Base-by-base conservation (phyloP, 148 eudicot genomes). In the Cornus florida region DNA sequence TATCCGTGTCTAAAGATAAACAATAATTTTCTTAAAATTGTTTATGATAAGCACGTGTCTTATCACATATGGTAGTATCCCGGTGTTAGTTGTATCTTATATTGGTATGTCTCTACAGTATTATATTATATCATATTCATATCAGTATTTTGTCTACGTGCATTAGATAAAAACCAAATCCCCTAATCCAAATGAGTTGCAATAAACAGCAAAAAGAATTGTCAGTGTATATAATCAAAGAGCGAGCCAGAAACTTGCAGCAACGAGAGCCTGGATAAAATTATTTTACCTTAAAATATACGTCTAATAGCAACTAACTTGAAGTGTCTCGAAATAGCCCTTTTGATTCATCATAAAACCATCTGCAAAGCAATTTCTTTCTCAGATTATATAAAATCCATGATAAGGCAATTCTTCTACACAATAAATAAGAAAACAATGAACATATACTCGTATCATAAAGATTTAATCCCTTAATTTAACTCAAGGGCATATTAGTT, bases 291-390 rank as follows among this genome's bases (percentile, higher is more conserved):
- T 19, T 69, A 53, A 66, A n/a, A 62, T 24, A n/a, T 50, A 33
- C 6, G 66, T 48, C 79, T 64, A 8, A 23, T 50, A 60, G 71
- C 76, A 76, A 70, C 84, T 83, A 92, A 84, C 89, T 83, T 67
- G 92, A 88, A 81, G 80, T 89, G 75, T 91, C 97, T 80, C 94
- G 91, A 81, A 94, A 94, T 77, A 90, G 89, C 35, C 92, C 90
- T 78, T 85, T 94, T 48, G 89, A 71, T 81, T 91, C 93, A 76
- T 94, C 98, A 75, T 86, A 94, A 79, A 92, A 92, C 97, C 98
- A 94, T 71, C 98, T 94, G 91, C 90, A 86, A 80, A 81, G 78
- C 43, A 82, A 46, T 72, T 59, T 20, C 1, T 56, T 64, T 65
- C 14, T 39, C 56, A 72, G 70, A 84, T 79, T 4, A 31, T 31